Base-by-base conservation (phyloP, 805 yeast genomes). In the Sporopachydermia quercuum region DNA sequence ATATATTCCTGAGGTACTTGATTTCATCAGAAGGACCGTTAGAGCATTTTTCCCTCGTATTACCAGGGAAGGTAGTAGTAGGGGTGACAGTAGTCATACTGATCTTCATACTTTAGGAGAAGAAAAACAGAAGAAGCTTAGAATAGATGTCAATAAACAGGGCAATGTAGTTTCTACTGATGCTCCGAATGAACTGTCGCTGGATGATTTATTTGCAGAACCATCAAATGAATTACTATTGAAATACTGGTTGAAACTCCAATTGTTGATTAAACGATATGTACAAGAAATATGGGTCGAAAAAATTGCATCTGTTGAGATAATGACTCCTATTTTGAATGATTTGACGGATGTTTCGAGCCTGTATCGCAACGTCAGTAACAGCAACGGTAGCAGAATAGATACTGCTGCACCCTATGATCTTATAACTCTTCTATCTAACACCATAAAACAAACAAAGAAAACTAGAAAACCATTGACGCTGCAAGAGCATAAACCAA, bases 401-500 rank as follows among this genome's bases (percentile, higher is more conserved):
- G 30, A 23, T 23, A 23, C 30, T 23, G 30, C n/a, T 8, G 30
- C 30, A n/a, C n/a, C n/a, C n/a, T n/a, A n/a, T n/a, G 43, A 43
- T 5, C 45, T 73, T 4, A 47, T 57, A 2, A 47, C 55, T n/a
- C 43, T 70, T 2, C 48, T 62, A 4, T 57, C 60, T 3, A 70
- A 75, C 43, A 53, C 78, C 27, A 55, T 54, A 17, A 78, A 71
- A 49, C 55, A 80, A 33, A 58, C 71, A 4, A 42, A 40, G 15
- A 62, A 66, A 33, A 74, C 68, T 39, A 72, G 82, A 44, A 62
- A 56, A 42, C 96, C 96, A 42, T 69, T 91, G 50, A 64, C 74
- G 13, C 67, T 91, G 45, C 99, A 91, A 61, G 62, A 72, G 4
- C 96, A 87, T 63, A 74, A 72, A 52, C 85, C 94, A 16, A 55